Conservation (phyloP, 306 rosid species). For the Styphnolobium japonicum region DNA sequence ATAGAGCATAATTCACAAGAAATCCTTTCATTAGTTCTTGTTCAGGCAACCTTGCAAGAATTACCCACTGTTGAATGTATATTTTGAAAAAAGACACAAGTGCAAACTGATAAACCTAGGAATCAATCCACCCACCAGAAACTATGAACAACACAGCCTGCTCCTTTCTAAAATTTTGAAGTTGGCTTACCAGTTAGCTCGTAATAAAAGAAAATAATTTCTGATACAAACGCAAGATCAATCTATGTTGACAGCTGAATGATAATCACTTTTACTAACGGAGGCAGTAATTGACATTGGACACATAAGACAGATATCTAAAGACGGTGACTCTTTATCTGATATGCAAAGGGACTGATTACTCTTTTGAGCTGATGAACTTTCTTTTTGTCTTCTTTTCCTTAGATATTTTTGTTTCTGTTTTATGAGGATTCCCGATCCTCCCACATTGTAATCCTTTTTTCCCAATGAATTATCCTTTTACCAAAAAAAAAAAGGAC, state of each 20-base stretch:
- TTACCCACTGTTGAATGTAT: neutral
- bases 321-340: neutral
- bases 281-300: neutral
- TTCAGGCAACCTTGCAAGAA: too few relatives aligned
- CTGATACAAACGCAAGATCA: neutral
- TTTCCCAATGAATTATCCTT: neutral
- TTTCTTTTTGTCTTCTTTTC: neutral
- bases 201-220: neutral
- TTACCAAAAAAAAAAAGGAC: neutral
- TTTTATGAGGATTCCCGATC: neutral
- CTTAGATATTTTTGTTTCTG: neutral
- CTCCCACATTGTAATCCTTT: neutral
- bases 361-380: neutral
- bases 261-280: too few relatives aligned
- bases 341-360: neutral
- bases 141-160: neutral
- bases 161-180: neutral
- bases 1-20: slow-evolving; percentile 6
- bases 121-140: neutral
- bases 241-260: neutral
- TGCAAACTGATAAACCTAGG: slow-evolving; percentile 1
- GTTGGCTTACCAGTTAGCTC: neutral
- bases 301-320: neutral
- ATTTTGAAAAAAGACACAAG: neutral
- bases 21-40: neutral